Percentiles rank a stretch among this genome's conserved stretches.
These are phyloP conservation scores for Lycium barbarum DNA, from an alignment of 257 asterid species.

Conservation along the genomic window DNA sequence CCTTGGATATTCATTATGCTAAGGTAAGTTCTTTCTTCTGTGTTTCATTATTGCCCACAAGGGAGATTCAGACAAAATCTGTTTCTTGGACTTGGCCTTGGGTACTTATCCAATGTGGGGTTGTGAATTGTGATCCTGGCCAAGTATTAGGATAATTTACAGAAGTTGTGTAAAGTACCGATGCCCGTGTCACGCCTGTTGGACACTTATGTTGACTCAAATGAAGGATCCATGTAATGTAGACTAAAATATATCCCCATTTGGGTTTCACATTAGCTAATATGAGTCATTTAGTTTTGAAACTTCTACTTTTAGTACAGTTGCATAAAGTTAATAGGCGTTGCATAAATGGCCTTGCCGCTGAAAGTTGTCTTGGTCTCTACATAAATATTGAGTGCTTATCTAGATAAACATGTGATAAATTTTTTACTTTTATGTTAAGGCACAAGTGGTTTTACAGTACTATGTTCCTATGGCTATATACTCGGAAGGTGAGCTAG, in stretches of 20 bases:
- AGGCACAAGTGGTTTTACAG: neutral
- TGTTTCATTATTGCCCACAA: neutral
- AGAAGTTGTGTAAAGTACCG: neutral
- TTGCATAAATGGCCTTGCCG: neutral
- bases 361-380: neutral
- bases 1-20: conserved; percentile 75
- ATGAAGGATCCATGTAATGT: neutral
- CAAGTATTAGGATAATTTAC: neutral
- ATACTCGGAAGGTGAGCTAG: neutral
- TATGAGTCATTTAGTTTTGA: neutral
- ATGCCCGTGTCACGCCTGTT: neutral
- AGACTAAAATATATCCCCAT: neutral
- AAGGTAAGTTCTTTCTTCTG: conserved; percentile 54
- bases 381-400: neutral
- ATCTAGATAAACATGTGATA: neutral
- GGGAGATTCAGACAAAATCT: neutral
- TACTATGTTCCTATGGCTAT: neutral
- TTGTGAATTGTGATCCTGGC: neutral
- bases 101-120: neutral
- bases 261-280: neutral
- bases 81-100: neutral
- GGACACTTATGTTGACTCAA: neutral
- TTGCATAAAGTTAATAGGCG: neutral
- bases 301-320: conserved; percentile 9
- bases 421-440: neutral